Evolutionary conservation across 176 grass and related monocot species (phyloP).

Genomic region (Eleusine coracana): DNA sequence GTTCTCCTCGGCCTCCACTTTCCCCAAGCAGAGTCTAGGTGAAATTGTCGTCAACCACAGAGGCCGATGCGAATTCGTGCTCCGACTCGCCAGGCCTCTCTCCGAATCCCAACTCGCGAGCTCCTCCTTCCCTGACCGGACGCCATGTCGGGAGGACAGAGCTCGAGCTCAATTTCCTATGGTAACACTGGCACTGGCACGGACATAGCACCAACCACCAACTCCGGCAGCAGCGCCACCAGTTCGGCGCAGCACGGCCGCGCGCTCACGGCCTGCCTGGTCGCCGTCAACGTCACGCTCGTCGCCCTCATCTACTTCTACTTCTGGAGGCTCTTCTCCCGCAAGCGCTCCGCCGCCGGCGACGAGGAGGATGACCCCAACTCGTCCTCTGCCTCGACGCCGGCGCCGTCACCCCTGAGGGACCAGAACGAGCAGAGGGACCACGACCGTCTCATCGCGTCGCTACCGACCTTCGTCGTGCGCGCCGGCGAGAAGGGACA

Average conservation of each 20-base stretch:
- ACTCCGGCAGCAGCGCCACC: background rate
- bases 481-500: background rate
- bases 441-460: conserved; percentile 32
- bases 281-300: conserved; percentile 52
- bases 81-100: background rate
- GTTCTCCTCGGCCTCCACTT: background rate
- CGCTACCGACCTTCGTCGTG: conserved; percentile 46
- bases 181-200: conserved; percentile 8
- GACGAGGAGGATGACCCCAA: background rate
- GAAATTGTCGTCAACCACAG: background rate
- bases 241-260: conserved; percentile 27
- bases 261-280: conserved; percentile 39
- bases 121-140: background rate
- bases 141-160: conserved; percentile 35
- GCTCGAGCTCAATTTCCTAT: conserved; percentile 17
- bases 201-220: background rate
- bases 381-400: conserved; percentile 29
- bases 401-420: background rate
- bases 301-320: conserved; percentile 60
- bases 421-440: conserved; percentile 11
- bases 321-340: conserved; percentile 58
- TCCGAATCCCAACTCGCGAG: background rate
- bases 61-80: background rate
- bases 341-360: conserved; percentile 2
- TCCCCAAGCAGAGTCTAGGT: background rate